Conservation (phyloP, 441 rosid species). For the Manihot esculenta region DNA sequence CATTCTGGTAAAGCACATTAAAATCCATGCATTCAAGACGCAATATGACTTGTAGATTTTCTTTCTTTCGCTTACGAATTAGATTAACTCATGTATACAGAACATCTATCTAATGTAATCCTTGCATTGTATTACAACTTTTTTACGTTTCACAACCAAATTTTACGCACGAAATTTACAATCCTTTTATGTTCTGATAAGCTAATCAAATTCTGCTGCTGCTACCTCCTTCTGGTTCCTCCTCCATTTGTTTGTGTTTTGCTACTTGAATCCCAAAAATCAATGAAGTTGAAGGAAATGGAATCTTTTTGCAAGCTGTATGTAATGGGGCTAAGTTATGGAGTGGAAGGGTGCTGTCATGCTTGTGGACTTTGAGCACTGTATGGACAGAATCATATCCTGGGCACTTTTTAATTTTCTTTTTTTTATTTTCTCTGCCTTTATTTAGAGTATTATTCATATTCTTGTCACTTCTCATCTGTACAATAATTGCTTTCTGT, state of each 20-base stretch:
- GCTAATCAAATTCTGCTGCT: too few species aligned
- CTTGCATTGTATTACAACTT: too few species aligned
- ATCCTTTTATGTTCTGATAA: too few species aligned
- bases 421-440: conserved; percentile 5
- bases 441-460: conserved; percentile 19
- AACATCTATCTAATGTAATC: conserved; percentile 2
- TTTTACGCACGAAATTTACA: too few species aligned
- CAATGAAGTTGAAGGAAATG: not conserved
- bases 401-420: not conserved
- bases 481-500: conserved; percentile 28
- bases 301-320: not conserved
- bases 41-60: not conserved
- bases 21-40: not conserved
- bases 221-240: too few species aligned
- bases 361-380: conserved; percentile 27
- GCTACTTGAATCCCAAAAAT: conserved; percentile 3
- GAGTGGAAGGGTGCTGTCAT: not conserved
- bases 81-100: not conserved
- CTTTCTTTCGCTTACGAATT: not conserved
- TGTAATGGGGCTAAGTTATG: not conserved
- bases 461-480: conserved; percentile 12
- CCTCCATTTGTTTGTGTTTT: too few species aligned
- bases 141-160: too few species aligned
- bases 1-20: conserved; percentile 21
- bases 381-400: conserved; percentile 35